Conservation (phyloP, 2,329 filamentous ascomycete genomes). For the Aureobasidium vineae region DNA sequence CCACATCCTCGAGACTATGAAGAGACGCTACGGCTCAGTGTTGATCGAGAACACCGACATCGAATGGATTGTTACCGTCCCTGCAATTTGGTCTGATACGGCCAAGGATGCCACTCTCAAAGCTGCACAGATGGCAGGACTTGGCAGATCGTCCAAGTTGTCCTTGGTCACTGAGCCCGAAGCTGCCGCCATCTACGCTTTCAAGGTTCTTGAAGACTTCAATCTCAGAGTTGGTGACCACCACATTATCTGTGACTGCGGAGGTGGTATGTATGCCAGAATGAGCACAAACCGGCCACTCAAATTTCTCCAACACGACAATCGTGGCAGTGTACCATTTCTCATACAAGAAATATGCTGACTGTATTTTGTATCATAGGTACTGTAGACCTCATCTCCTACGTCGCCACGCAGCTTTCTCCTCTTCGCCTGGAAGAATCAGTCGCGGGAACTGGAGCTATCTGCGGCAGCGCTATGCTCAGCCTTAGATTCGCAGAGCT, state of each 20-base stretch:
- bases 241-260: slow-evolving; percentile 64
- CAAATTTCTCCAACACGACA: too few relatives aligned
- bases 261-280: slow-evolving; percentile 58
- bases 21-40: slow-evolving; percentile 62
- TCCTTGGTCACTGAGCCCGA: slow-evolving; percentile 72
- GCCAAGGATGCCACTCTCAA: slow-evolving; percentile 81
- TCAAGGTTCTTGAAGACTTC: slow-evolving; percentile 75
- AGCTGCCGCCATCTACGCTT: slow-evolving; percentile 74
- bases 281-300: too few relatives aligned
- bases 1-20: slow-evolving; percentile 76
- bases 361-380: too few relatives aligned
- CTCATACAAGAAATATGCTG: too few relatives aligned
- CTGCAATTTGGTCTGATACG: slow-evolving; percentile 79
- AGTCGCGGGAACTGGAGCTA: too few relatives aligned
- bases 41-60: slow-evolving; percentile 60
- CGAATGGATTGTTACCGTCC: slow-evolving; percentile 77
- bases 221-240: slow-evolving; percentile 54
- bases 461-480: too few relatives aligned
- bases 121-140: slow-evolving; percentile 65
- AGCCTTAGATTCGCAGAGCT: too few relatives aligned
- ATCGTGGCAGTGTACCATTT: too few relatives aligned
- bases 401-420: too few relatives aligned
- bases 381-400: too few relatives aligned
- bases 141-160: slow-evolving; percentile 62
- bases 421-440: too few relatives aligned